Percentiles rank a stretch among this genome's conserved stretches.
Evolutionary conservation across 164 flowering plant species (phyloP).

Genomic region (Liriodendron chinense): DNA sequence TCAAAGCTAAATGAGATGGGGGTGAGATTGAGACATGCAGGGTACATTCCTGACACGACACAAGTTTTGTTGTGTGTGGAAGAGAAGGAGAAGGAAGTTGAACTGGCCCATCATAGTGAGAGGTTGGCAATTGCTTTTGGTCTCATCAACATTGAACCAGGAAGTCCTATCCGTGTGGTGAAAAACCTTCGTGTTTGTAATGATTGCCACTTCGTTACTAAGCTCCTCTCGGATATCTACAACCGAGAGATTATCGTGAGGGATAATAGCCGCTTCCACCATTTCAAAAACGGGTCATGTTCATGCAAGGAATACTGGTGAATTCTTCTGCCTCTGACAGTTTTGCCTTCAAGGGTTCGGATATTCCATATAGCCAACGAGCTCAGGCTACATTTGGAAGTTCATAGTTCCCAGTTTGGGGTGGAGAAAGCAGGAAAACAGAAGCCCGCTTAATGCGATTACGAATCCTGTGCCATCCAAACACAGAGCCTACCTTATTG

Average conservation of each 20-base stretch:
- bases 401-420: background rate
- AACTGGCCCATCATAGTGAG: slow-evolving; percentile 23
- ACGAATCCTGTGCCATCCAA: too few relatives aligned
- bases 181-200: slow-evolving; percentile 28
- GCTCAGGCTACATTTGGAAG: background rate
- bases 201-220: slow-evolving; percentile 25
- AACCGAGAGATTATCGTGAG: slow-evolving; percentile 21
- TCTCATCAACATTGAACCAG: slow-evolving; percentile 11
- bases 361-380: background rate
- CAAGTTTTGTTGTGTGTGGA: slow-evolving; percentile 19
- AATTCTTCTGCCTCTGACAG: background rate
- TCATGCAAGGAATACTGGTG: slow-evolving; percentile 27
- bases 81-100: slow-evolving; percentile 22
- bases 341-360: background rate
- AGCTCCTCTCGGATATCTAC: slow-evolving; percentile 17
- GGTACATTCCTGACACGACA: slow-evolving; percentile 20
- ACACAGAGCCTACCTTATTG: too few relatives aligned
- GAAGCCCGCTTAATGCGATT: too few relatives aligned
- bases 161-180: slow-evolving; percentile 14
- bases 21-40: slow-evolving; percentile 15
- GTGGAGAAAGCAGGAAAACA: too few relatives aligned
- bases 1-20: slow-evolving; percentile 21
- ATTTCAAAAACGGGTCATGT: slow-evolving; percentile 25
- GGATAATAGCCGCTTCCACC: slow-evolving; percentile 25
- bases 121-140: slow-evolving; percentile 25